A percentile compares a stretch with the other conserved stretches of the same genome.
Evolutionary conservation across 139 green algal species (phyloP).

Genomic region (Picochlorum sp.): DNA sequence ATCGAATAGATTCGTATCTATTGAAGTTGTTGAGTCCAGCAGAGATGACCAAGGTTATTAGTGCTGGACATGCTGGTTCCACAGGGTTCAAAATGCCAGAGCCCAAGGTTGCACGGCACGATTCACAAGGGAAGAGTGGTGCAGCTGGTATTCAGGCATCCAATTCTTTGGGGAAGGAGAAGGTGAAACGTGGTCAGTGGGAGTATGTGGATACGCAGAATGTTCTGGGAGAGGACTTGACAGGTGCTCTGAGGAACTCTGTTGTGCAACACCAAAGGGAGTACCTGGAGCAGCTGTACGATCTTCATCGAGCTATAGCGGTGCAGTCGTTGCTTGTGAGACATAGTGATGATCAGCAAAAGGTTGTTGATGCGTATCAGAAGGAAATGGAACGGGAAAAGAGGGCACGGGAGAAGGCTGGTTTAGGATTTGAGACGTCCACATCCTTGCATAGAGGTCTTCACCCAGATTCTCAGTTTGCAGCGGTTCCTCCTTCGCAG

Average conservation of each 20-base stretch:
- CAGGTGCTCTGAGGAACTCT: constrained; percentile 11
- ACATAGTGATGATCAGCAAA: constrained; percentile 21
- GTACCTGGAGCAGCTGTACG: constrained; percentile 29
- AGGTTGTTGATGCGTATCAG: neutral
- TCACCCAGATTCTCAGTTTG: constrained; percentile 29
- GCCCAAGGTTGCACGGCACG: too few species aligned
- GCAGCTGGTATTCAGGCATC: too few species aligned
- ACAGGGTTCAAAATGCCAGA: too few species aligned
- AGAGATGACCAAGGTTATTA: neutral
- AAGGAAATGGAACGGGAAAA: neutral
- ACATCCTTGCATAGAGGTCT: constrained; percentile 6
- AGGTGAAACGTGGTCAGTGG: neutral
- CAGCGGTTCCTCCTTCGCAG: constrained; percentile 19
- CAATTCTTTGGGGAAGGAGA: neutral
- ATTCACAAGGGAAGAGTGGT: too few species aligned
- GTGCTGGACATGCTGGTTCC: too few species aligned
- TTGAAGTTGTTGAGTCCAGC: constrained; percentile 1
- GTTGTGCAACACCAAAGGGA: constrained; percentile 23
- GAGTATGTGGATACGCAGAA: constrained; percentile 10
- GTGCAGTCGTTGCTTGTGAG: constrained; percentile 25
- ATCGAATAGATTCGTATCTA: neutral
- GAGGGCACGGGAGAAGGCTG: neutral
- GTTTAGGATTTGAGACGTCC: constrained; percentile 11
- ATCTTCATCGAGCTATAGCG: constrained; percentile 29
- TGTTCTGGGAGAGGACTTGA: constrained; percentile 9